Evolutionary conservation across 371 early-diverging fungal species (phyloP), one percentile per base, ranked within the genome.

Genomic region (Mycotypha africana): DNA sequence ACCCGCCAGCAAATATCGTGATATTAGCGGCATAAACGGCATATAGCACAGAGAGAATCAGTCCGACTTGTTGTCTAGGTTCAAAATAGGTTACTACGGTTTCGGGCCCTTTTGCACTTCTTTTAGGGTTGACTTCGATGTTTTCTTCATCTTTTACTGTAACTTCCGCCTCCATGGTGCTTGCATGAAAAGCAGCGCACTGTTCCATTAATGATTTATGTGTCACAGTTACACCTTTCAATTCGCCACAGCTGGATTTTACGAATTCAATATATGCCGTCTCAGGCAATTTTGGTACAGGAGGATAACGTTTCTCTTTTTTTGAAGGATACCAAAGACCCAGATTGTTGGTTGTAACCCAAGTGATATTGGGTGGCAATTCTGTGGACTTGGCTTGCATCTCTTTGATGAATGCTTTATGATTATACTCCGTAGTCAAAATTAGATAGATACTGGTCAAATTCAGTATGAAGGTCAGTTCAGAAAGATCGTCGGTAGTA

Each of bases 251-350:
- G 9, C 81, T 78, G 45, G 86, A 85, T 47, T 91, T 92, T 42
- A 83, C 81, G 51, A 85, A 92, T 60, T 91, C 92, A 30, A 93
- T 78, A 51, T 91, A 91, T 3, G 93, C 93, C n/a, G 86, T 56
- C 23, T 90, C 90, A 5, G 72, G 62, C 4, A 56, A 45, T 8
- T 46, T 49, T n/a, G n/a, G n/a, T 39, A 67, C 62, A 1, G 73
- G 62, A 0, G 74, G 70, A 30, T 79, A 72, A 3, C 49, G 56
- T 35, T 58, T 44, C 0, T 64, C 61, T 22, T 81, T 79, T 35
- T 76, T 79, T 22, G 74, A 67, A 15, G 78, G 73, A 46, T 76
- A 67, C 72, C 78, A 76, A 6, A 68, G 58, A 0, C 85, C 85
- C 40, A 85, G 63, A 8, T 88, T 84, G 38, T 84, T 82, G 0